These are phyloP conservation scores for Candolleomyces efflorescens DNA, from an alignment of 768 basidiomycete species.

Conservation along the genomic window DNA sequence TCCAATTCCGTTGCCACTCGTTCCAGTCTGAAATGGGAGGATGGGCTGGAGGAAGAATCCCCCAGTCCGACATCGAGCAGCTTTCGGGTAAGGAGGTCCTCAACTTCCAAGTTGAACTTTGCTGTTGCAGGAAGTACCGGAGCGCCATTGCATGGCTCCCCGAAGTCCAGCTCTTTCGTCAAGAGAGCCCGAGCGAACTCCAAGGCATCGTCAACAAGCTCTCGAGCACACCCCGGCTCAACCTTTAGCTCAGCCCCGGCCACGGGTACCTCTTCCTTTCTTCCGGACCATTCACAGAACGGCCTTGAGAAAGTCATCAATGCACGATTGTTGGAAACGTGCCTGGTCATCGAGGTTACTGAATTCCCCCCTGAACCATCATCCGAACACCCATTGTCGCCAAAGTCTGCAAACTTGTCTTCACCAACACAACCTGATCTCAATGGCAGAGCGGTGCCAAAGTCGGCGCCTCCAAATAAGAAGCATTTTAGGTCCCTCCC, in stretches of 20 bases:
- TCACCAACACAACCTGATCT: constrained; percentile 1
- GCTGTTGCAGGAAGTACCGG: constrained; percentile 11
- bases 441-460: background rate
- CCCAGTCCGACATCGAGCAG: constrained; percentile 7
- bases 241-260: constrained; percentile 12
- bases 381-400: background rate
- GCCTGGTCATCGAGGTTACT: constrained; percentile 51
- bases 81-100: constrained; percentile 30
- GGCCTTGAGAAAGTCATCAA: constrained; percentile 66
- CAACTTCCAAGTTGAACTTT: constrained; percentile 44
- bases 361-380: constrained; percentile 16
- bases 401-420: constrained; percentile 6
- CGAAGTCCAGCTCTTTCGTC: constrained; percentile 25
- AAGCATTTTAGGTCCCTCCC: background rate
- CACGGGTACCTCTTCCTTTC: constrained; percentile 22
- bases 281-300: constrained; percentile 62
- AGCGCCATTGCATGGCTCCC: constrained; percentile 12
- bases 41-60: constrained; percentile 29
- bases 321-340: constrained; percentile 76
- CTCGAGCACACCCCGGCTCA: constrained; percentile 16
- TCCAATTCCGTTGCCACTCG: constrained; percentile 49
- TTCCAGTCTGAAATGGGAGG: constrained; percentile 44
- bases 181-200: constrained; percentile 52
- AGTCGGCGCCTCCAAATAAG: background rate
- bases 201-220: constrained; percentile 41